Evolutionary conservation across 106 monocot species (phyloP).

Genomic region (Gastrodia elata): DNA sequence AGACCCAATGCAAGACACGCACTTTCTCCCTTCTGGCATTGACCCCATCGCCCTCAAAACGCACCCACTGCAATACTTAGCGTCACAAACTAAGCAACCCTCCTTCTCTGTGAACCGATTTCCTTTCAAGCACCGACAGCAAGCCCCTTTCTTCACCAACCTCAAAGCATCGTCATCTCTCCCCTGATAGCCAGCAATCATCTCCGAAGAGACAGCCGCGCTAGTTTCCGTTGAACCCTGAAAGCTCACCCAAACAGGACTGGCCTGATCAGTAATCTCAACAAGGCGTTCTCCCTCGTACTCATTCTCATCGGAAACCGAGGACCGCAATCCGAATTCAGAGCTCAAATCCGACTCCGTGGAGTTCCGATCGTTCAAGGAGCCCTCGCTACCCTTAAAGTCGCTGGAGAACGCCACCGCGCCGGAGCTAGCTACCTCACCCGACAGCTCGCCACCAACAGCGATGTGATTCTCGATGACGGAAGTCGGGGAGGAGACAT

Average conservation of each 20-base stretch:
- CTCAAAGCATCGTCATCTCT: constrained; percentile 6
- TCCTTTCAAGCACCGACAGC: constrained; percentile 55
- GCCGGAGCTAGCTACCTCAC: constrained; percentile 22
- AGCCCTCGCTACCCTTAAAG: constrained; percentile 1
- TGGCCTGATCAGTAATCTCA: not conserved
- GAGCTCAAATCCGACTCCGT: constrained; percentile 19
- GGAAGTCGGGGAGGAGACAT: constrained; percentile 26
- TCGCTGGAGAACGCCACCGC: constrained; percentile 22
- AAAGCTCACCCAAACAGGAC: constrained; percentile 15
- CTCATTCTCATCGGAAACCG: constrained; percentile 11
- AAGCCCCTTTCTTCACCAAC: constrained; percentile 31
- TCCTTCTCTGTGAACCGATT: constrained; percentile 78
- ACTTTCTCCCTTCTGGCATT: constrained; percentile 95
- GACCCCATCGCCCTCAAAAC: constrained; percentile 77
- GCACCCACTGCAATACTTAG: constrained; percentile 62
- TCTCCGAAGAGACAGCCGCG: constrained; percentile 3
- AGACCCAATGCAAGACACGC: constrained; percentile 54
- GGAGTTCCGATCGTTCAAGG: not conserved
- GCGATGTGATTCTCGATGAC: constrained; percentile 41
- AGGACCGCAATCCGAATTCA: constrained; percentile 18
- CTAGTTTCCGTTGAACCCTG: constrained; percentile 13
- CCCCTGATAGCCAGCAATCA: not conserved
- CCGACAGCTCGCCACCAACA: constrained; percentile 23
- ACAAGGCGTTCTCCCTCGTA: constrained; percentile 13
- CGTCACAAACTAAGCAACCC: constrained; percentile 61